Conservation (phyloP, 2,329 filamentous ascomycete genomes). For the Leptosphaerulina australis region DNA sequence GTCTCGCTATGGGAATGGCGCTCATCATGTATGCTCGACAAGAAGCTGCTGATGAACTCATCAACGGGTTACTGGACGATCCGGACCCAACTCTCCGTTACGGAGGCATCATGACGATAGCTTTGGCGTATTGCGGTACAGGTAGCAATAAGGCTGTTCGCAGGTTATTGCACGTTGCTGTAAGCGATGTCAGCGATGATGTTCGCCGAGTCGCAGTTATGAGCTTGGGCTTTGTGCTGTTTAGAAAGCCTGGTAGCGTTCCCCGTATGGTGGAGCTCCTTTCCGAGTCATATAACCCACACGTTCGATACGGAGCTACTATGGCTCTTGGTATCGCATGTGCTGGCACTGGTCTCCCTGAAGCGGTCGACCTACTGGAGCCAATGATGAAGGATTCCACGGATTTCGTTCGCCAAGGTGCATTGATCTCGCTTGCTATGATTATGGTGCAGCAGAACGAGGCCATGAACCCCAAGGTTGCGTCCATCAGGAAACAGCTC, state of each 20-base stretch:
- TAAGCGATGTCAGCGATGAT: slow-evolving; percentile 97
- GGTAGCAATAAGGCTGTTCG: slow-evolving; percentile 98
- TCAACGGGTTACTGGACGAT: slow-evolving; percentile 90
- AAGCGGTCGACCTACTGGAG: slow-evolving; percentile 94
- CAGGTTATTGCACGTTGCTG: slow-evolving; percentile 91
- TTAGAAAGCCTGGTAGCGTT: slow-evolving; percentile 95
- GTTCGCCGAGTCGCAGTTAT: slow-evolving; percentile 95
- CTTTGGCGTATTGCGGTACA: slow-evolving; percentile 94
- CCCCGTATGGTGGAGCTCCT: slow-evolving; percentile 98
- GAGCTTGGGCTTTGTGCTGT: slow-evolving; percentile 97
- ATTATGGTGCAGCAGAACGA: slow-evolving; percentile 99
- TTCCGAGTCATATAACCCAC: slow-evolving; percentile 97
- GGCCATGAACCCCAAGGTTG: slow-evolving; percentile 96
- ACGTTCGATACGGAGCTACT: slow-evolving; percentile 95
- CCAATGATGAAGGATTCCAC: slow-evolving; percentile 99
- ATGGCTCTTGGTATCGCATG: slow-evolving; percentile 99
- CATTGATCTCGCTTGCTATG: slow-evolving; percentile 92
- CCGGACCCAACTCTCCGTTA: slow-evolving; percentile 93
- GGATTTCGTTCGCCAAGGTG: slow-evolving; percentile 96
- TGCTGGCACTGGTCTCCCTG: slow-evolving; percentile 91
- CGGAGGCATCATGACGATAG: slow-evolving; percentile 98
- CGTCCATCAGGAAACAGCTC: slow-evolving; percentile 86
- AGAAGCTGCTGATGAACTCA: slow-evolving; percentile 91
- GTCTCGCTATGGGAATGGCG: slow-evolving; percentile 94
- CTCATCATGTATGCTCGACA: slow-evolving; percentile 98